phyloP scores from a whole-genome alignment of 202 grass and related monocot species.

The Setaria italica region DNA sequence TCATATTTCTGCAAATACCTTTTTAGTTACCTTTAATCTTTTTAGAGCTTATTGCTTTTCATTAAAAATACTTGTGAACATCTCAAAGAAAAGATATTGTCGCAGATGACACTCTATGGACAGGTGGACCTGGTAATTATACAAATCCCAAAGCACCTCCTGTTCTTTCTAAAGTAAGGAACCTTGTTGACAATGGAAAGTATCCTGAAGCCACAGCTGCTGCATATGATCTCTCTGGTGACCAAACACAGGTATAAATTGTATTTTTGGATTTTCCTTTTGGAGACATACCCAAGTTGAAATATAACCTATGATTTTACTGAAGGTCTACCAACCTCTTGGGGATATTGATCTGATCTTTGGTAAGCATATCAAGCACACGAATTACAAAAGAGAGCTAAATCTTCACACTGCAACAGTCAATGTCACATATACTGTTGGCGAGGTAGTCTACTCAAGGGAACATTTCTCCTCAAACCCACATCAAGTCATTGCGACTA shows the following conservation, averaged over 20 bases:
- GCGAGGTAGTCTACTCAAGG: conserved; percentile 72
- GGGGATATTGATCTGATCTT: conserved; percentile 79
- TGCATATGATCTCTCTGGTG: conserved; percentile 68
- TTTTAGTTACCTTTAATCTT: conserved; percentile 16
- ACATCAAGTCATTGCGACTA: conserved; percentile 75
- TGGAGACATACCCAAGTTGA: conserved; percentile 7
- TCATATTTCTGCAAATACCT: not conserved
- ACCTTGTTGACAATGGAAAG: conserved; percentile 75
- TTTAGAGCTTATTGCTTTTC: conserved; percentile 35
- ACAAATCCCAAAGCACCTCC: conserved; percentile 73
- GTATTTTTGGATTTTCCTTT: conserved; percentile 21
- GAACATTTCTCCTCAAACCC: conserved; percentile 87
- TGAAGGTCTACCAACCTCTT: conserved; percentile 91
- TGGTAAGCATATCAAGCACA: conserved; percentile 53
- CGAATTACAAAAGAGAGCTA: conserved; percentile 79
- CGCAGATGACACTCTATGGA: conserved; percentile 97
- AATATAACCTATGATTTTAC: conserved; percentile 44
- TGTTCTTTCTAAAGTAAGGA: conserved; percentile 81
- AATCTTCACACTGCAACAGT: conserved; percentile 77
- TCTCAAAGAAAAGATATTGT: conserved; percentile 23
- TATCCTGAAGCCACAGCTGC: conserved; percentile 71
- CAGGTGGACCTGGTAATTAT: conserved; percentile 88
- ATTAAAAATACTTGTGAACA: conserved; percentile 45
- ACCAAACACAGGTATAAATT: conserved; percentile 66
- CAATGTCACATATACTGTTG: conserved; percentile 73